Percentiles rank a stretch among this genome's conserved stretches.
phyloP scores from a whole-genome alignment of 2,329 filamentous ascomycete species.

The Chaetoscypha palmicola region DNA sequence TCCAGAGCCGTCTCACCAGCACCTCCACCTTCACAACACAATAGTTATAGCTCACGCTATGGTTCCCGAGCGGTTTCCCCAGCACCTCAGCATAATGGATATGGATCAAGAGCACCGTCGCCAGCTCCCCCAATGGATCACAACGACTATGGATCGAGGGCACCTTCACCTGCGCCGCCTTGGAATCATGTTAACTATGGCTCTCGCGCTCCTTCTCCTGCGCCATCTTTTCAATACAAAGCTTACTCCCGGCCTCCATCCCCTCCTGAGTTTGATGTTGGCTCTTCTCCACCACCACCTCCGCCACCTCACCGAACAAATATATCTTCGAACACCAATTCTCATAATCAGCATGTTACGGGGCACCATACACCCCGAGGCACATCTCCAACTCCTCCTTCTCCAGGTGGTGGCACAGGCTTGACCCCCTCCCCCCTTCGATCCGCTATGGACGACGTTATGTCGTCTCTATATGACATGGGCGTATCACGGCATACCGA shows the following conservation, averaged over 20 bases:
- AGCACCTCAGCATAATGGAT: conserved; percentile 25
- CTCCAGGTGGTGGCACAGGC: conserved; percentile 56
- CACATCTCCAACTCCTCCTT: conserved; percentile 60
- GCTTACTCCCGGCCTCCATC: conserved; percentile 34
- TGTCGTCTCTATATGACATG: conserved; percentile 89
- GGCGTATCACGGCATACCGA: conserved; percentile 53
- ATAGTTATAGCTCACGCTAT: conserved; percentile 27
- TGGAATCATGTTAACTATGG: conserved; percentile 26
- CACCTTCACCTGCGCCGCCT: conserved; percentile 34
- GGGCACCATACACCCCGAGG: conserved; percentile 49
- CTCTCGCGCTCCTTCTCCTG: conserved; percentile 37
- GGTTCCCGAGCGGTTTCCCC: conserved; percentile 28
- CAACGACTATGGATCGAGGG: conserved; percentile 29
- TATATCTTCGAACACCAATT: conserved; percentile 28
- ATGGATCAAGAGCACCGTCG: conserved; percentile 33
- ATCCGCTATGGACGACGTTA: conserved; percentile 96
- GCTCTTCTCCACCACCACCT: conserved; percentile 56
- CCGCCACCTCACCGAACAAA: conserved; percentile 75
- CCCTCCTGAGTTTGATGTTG: conserved; percentile 31
- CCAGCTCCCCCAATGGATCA: conserved; percentile 28
- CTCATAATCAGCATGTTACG: conserved; percentile 36
- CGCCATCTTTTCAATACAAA: conserved; percentile 26
- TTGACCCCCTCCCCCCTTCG: conserved; percentile 86
- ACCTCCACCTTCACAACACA: conserved; percentile 29
- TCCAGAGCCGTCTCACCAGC: conserved; percentile 35